A percentile compares a stretch with the other conserved stretches of the same genome.
Conservation (phyloP, 2,329 filamentous ascomycete species). For the Colletotrichum zoysiae region DNA sequence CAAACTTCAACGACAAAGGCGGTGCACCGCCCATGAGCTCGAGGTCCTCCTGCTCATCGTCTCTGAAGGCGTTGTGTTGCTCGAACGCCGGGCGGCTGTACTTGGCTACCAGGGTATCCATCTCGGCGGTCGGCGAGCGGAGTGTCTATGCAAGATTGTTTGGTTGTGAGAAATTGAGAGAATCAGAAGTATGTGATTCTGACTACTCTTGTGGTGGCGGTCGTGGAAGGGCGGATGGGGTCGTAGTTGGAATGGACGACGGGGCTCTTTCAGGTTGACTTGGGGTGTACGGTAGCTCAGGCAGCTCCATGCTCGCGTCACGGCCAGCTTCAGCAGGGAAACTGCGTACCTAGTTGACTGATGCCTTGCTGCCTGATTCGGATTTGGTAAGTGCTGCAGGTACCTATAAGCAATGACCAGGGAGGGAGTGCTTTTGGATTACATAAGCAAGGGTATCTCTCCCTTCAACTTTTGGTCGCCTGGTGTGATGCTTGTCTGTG, state of each 20-base stretch:
- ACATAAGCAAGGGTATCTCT: background rate
- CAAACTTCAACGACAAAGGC: slow-evolving; percentile 89
- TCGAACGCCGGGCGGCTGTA: slow-evolving; percentile 86
- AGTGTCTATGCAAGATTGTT: background rate
- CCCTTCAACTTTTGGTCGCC: background rate
- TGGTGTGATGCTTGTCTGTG: background rate
- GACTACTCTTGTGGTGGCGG: slow-evolving; percentile 28
- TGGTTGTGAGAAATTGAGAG: background rate
- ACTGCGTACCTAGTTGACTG: slow-evolving; percentile 41
- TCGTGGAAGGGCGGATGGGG: slow-evolving; percentile 16
- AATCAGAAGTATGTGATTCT: background rate
- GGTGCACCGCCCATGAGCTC: slow-evolving; percentile 73
- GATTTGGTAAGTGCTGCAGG: slow-evolving; percentile 34
- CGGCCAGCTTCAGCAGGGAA: slow-evolving; percentile 45
- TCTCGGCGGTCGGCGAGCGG: slow-evolving; percentile 55
- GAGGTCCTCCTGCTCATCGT: slow-evolving; percentile 77
- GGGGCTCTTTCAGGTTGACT: slow-evolving; percentile 41
- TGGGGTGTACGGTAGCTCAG: slow-evolving; percentile 49
- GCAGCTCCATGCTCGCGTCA: slow-evolving; percentile 60
- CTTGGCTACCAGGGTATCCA: slow-evolving; percentile 94
- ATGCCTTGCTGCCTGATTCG: slow-evolving; percentile 42
- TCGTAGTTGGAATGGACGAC: slow-evolving; percentile 43
- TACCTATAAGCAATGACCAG: slow-evolving; percentile 6
- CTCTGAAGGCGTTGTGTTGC: slow-evolving; percentile 67
- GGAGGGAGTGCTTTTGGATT: background rate